Evolutionary conservation across 2,329 filamentous ascomycete species (phyloP).

Genomic region (Penicillium hesseltinei): DNA sequence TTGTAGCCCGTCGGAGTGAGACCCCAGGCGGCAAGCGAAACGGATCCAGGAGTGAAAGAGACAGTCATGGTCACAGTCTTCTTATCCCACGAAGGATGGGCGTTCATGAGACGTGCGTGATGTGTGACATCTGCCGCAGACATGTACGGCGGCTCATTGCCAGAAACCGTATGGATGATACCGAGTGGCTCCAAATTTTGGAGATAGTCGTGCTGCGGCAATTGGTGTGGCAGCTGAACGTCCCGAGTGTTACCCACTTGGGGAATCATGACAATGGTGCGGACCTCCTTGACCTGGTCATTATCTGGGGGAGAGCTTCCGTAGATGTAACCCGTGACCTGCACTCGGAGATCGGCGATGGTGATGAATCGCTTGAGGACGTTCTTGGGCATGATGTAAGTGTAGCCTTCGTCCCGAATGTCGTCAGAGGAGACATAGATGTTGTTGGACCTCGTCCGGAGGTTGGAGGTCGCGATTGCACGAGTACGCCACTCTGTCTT

Average conservation of each 20-base stretch:
- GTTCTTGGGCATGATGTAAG: slow-evolving; percentile 99
- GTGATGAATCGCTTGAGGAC: slow-evolving; percentile 97
- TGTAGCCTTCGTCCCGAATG: slow-evolving; percentile 83
- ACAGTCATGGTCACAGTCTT: slow-evolving; percentile 94
- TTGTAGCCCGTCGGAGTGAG: slow-evolving; percentile 90
- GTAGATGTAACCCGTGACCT: slow-evolving; percentile 95
- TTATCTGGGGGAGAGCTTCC: slow-evolving; percentile 91
- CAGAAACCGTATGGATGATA: slow-evolving; percentile 91
- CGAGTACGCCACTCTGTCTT: slow-evolving; percentile 99
- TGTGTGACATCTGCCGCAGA: slow-evolving; percentile 91
- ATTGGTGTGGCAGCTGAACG: slow-evolving; percentile 82
- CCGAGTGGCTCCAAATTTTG: slow-evolving; percentile 84
- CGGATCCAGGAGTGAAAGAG: slow-evolving; percentile 93
- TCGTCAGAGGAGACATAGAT: slow-evolving; percentile 98
- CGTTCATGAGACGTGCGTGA: slow-evolving; percentile 84
- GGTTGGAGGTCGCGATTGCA: slow-evolving; percentile 92
- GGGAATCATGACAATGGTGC: slow-evolving; percentile 95
- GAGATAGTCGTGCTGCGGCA: slow-evolving; percentile 90
- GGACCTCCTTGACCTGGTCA: slow-evolving; percentile 93
- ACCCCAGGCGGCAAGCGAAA: slow-evolving; percentile 90
- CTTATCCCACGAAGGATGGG: slow-evolving; percentile 77
- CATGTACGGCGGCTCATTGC: slow-evolving; percentile 96
- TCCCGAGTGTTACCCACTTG: slow-evolving; percentile 93
- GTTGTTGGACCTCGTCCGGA: slow-evolving; percentile 92
- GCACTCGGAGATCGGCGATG: slow-evolving; percentile 91